A percentile compares a stretch with the other conserved stretches of the same genome.
Conservation (phyloP, 805 yeast species). For the Cyberlindnera maclurae region DNA sequence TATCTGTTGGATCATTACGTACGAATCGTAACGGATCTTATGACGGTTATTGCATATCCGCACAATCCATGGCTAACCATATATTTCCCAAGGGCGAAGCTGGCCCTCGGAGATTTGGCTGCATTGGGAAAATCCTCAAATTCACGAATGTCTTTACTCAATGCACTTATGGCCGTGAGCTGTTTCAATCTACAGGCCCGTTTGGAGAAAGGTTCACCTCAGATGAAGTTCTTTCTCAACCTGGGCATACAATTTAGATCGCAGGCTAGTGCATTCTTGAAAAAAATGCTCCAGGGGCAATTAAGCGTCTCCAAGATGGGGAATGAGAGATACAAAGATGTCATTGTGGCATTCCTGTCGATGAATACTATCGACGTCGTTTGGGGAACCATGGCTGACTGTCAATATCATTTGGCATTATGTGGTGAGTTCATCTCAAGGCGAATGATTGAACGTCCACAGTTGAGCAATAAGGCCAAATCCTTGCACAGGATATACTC, state of each 20-base stretch:
- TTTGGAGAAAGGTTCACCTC: slow-evolving; percentile 57
- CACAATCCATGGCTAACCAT: slow-evolving; percentile 85
- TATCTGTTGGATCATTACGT: slow-evolving; percentile 66
- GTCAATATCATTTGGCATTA: slow-evolving; percentile 65
- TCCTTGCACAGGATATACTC: slow-evolving; percentile 73
- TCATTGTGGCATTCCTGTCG: slow-evolving; percentile 72
- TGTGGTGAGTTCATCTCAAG: slow-evolving; percentile 70
- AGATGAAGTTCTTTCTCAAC: slow-evolving; percentile 63
- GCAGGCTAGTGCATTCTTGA: slow-evolving; percentile 66
- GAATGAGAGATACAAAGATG: slow-evolving; percentile 73
- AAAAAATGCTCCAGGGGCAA: slow-evolving; percentile 44
- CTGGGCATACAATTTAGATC: slow-evolving; percentile 68
- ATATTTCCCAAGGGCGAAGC: slow-evolving; percentile 76
- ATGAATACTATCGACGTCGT: slow-evolving; percentile 86
- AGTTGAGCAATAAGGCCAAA: slow-evolving; percentile 67
- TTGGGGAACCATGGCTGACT: slow-evolving; percentile 87
- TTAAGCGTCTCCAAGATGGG: slow-evolving; percentile 29
- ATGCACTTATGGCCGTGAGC: slow-evolving; percentile 73
- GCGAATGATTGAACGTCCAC: slow-evolving; percentile 59
- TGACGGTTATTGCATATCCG: slow-evolving; percentile 64
- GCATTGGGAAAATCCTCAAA: slow-evolving; percentile 67
- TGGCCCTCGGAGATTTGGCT: slow-evolving; percentile 75
- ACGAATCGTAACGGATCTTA: slow-evolving; percentile 69
- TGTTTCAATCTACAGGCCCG: slow-evolving; percentile 76
- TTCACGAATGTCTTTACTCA: slow-evolving; percentile 69